These are phyloP conservation scores for Cyclotella atomus DNA, from an alignment of 108 stramenopile genomes.

Conservation along the genomic window DNA sequence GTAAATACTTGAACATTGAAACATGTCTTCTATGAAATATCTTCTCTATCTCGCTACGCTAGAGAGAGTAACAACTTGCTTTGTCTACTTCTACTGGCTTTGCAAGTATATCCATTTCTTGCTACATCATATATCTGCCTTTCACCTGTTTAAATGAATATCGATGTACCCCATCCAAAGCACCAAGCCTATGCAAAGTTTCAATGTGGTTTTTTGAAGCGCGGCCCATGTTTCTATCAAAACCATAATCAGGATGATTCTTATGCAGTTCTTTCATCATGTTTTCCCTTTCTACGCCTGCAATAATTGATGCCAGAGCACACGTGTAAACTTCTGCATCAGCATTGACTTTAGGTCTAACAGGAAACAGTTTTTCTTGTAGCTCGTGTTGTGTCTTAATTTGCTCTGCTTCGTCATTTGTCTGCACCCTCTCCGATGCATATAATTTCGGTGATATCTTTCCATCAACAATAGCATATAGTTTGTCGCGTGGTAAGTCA, in stretches of 20 bases:
- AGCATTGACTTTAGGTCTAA: conserved; percentile 70
- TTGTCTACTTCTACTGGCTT: too few species aligned
- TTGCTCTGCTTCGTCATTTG: not conserved
- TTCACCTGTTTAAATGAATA: conserved; percentile 69
- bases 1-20: too few species aligned
- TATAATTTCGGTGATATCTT: conserved; percentile 67
- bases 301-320: conserved; percentile 75
- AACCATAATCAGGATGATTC: conserved; percentile 67
- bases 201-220: conserved; percentile 60
- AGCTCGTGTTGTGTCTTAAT: not conserved
- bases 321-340: conserved; percentile 75
- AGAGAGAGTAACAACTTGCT: too few species aligned
- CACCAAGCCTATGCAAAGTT: conserved; percentile 54
- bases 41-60: too few species aligned
- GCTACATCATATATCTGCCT: conserved; percentile 22
- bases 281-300: conserved; percentile 58
- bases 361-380: conserved; percentile 42
- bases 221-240: conserved; percentile 66
- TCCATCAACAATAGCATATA: conserved; percentile 81
- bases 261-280: conserved; percentile 47
- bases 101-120: not conserved
- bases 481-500: conserved; percentile 21
- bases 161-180: conserved; percentile 68
- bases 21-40: too few species aligned
- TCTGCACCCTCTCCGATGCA: conserved; percentile 1